Conservation (phyloP, 164 flowering plant genomes). For the Tinospora cordifolia region DNA sequence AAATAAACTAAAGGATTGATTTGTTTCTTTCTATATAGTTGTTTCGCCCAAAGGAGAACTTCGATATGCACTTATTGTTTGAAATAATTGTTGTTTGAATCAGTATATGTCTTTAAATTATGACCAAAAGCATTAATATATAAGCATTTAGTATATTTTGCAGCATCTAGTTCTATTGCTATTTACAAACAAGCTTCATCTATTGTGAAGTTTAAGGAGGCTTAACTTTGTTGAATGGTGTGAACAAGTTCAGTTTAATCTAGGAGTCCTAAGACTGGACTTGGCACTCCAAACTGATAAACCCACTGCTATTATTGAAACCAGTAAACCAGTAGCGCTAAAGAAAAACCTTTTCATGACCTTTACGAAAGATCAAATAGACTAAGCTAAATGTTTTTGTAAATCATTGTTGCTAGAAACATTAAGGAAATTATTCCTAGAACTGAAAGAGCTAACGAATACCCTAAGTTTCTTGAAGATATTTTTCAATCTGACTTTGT, state of each 20-base stretch:
- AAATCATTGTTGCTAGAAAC: conserved; percentile 17
- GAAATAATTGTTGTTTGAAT: too few species aligned
- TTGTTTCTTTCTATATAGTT: background rate
- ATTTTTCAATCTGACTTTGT: conserved; percentile 4
- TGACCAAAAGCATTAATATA: background rate
- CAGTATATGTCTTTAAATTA: background rate
- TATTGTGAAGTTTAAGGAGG: background rate
- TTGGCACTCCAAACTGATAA: conserved; percentile 4
- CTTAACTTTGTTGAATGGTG: background rate
- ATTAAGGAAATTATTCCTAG: conserved; percentile 10
- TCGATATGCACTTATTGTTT: too few species aligned
- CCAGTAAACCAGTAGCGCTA: background rate
- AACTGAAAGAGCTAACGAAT: conserved; percentile 13
- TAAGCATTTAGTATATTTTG: background rate
- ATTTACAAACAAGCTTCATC: too few species aligned
- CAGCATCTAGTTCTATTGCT: too few species aligned
- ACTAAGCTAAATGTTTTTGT: conserved; percentile 17
- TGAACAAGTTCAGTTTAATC: background rate
- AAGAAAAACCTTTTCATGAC: background rate
- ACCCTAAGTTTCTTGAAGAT: conserved; percentile 1
- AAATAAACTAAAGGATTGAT: too few species aligned
- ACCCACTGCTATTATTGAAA: background rate
- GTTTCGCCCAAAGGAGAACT: background rate
- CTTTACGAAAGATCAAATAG: conserved; percentile 18
- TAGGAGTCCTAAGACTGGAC: background rate